These are phyloP conservation scores for Camellia lanceoleosa DNA, from an alignment of 148 eudicot genomes.

Conservation along the genomic window DNA sequence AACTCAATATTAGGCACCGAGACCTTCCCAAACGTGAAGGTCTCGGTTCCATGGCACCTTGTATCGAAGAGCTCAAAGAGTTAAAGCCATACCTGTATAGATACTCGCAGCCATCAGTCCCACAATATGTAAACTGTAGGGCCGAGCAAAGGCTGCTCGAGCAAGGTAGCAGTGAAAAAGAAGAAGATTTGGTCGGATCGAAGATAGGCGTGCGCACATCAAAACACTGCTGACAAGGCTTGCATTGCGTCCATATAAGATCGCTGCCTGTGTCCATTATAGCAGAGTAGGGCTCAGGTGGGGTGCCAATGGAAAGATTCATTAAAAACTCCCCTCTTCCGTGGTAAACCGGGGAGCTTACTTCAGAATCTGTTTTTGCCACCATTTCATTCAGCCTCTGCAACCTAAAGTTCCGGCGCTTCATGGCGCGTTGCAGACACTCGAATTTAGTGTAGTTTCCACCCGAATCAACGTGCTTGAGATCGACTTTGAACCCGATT, in stretches of 20 bases:
- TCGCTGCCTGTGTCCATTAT: constrained; percentile 83
- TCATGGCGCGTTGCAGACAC: constrained; percentile 50
- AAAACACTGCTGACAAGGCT: constrained; percentile 64
- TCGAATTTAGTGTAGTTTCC: constrained; percentile 54
- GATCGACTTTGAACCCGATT: constrained; percentile 44
- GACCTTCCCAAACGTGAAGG: constrained; percentile 50
- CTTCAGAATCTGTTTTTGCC: constrained; percentile 21
- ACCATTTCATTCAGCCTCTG: constrained; percentile 45
- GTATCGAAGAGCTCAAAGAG: constrained; percentile 7
- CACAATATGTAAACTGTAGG: no score
- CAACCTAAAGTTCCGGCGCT: constrained; percentile 41
- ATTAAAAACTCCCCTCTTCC: constrained; percentile 73
- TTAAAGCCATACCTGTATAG: no score
- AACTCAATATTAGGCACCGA: constrained; percentile 51
- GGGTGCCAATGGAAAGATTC: constrained; percentile 59
- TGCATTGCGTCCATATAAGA: constrained; percentile 72
- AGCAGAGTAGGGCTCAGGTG: constrained; percentile 40
- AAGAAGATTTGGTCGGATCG: constrained; percentile 53
- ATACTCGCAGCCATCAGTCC: no score
- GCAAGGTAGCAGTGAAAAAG: constrained; percentile 45
- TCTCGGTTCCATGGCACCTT: constrained; percentile 61
- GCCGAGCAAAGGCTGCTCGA: constrained; percentile 37
- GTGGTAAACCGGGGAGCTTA: constrained; percentile 43
- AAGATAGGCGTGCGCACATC: constrained; percentile 57
- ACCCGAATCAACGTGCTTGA: constrained; percentile 63